Evolutionary conservation across 345 rosid genomes (phyloP).

Genomic region (Eucalyptus polyanthemos): DNA sequence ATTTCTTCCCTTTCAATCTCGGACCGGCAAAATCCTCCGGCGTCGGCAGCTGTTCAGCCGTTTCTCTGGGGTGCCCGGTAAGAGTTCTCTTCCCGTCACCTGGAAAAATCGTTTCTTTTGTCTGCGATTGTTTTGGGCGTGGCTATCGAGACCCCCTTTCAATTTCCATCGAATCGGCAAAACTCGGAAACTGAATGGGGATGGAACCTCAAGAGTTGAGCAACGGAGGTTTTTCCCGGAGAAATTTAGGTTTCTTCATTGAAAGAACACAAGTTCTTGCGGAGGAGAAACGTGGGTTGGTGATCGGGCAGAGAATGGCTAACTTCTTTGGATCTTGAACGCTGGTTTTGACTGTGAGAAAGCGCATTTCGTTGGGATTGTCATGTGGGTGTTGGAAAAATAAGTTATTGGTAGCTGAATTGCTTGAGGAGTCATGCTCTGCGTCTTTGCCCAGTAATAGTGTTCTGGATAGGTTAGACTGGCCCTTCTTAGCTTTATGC

Average conservation of each 20-base stretch:
- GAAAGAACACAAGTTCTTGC: neutral
- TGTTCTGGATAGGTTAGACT: neutral
- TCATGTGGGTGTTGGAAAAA: too few relatives aligned
- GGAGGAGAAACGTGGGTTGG: neutral
- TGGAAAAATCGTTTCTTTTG: neutral
- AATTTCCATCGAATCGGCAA: neutral
- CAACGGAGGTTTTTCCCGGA: neutral
- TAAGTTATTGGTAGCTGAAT: neutral
- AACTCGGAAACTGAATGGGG: neutral
- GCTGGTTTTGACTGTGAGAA: neutral
- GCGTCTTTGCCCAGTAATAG: neutral
- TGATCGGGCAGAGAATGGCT: neutral
- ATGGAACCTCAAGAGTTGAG: neutral
- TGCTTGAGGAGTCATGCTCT: neutral
- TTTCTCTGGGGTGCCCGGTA: neutral
- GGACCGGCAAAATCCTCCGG: neutral
- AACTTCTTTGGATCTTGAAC: neutral
- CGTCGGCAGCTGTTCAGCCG: neutral
- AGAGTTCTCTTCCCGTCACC: neutral
- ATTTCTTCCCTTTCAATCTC: neutral
- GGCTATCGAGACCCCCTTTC: neutral
- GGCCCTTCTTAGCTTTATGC: neutral
- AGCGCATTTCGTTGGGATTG: too few relatives aligned
- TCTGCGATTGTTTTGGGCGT: neutral
- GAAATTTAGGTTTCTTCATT: neutral